Percentiles rank a stretch among this genome's conserved stretches.
Conservation (phyloP, 179 eudicot genomes). For the Silene coronaria region DNA sequence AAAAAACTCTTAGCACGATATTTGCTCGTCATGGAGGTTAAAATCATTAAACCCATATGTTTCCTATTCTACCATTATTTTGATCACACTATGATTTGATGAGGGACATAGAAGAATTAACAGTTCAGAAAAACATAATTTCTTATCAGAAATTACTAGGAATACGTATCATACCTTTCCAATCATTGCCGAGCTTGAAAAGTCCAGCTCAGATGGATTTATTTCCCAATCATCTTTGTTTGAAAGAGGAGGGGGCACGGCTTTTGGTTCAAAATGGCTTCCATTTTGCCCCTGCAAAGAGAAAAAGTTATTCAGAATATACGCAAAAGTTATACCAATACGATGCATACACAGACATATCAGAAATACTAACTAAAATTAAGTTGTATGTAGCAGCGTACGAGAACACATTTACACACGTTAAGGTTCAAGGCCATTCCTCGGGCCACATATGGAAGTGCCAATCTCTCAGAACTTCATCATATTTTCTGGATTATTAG, state of each 20-base stretch:
- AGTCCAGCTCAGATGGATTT: constrained; percentile 88
- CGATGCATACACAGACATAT: neutral
- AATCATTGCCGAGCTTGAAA: constrained; percentile 56
- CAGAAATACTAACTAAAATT: neutral
- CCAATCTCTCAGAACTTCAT: neutral
- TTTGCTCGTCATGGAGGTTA: neutral
- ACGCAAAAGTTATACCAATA: constrained; percentile 1
- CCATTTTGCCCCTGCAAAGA: constrained; percentile 81
- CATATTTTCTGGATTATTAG: neutral
- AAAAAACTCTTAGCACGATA: neutral
- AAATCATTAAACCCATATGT: neutral
- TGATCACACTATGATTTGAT: neutral
- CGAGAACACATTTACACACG: neutral
- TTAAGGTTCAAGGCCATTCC: neutral
- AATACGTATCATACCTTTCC: constrained; percentile 64
- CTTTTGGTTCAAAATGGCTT: constrained; percentile 93
- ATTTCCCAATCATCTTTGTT: constrained; percentile 98
- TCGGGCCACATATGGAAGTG: neutral
- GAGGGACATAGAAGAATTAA: neutral
- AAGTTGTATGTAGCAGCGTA: constrained; percentile 5
- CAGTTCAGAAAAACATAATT: neutral
- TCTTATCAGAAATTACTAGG: neutral
- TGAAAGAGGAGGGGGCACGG: constrained; percentile 86
- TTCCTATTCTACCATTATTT: neutral
- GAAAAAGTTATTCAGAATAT: neutral